Percentiles rank a stretch among this genome's conserved stretches.
phyloP scores from a whole-genome alignment of 371 early-diverging fungal species.

The Mortierella sp. region DNA sequence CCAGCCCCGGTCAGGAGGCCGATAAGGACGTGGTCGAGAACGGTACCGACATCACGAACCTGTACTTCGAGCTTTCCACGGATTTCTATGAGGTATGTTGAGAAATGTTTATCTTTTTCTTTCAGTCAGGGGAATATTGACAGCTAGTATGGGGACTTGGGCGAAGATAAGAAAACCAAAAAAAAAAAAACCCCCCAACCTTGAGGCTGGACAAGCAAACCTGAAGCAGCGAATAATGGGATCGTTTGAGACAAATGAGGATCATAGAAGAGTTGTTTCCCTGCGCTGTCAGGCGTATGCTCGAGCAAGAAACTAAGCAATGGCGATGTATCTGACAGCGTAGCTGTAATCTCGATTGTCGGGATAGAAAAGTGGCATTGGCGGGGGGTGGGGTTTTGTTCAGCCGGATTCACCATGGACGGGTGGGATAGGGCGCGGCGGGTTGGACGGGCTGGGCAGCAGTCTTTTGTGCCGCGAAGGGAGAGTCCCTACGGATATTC shows the following conservation, averaged over 20 bases:
- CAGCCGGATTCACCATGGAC: conserved; percentile 4
- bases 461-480: no score
- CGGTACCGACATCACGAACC: conserved; percentile 80
- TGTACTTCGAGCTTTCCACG: conserved; percentile 85
- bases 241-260: background rate
- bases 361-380: background rate
- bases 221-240: background rate
- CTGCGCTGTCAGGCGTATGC: background rate
- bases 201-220: background rate
- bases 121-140: conserved; percentile 14
- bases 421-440: background rate
- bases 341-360: background rate
- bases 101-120: conserved; percentile 15
- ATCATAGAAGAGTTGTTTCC: background rate
- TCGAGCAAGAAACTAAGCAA: background rate
- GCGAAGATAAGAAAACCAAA: background rate
- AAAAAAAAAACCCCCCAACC: background rate
- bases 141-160: background rate
- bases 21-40: conserved; percentile 42
- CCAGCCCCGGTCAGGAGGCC: conserved; percentile 26
- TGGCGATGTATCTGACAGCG: background rate
- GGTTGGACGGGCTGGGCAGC: no score
- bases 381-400: background rate
- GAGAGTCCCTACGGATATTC: no score
- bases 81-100: conserved; percentile 81